Evolutionary conservation across 2,329 filamentous ascomycete species (phyloP).

Genomic region (Colletotrichum gigasporum): DNA sequence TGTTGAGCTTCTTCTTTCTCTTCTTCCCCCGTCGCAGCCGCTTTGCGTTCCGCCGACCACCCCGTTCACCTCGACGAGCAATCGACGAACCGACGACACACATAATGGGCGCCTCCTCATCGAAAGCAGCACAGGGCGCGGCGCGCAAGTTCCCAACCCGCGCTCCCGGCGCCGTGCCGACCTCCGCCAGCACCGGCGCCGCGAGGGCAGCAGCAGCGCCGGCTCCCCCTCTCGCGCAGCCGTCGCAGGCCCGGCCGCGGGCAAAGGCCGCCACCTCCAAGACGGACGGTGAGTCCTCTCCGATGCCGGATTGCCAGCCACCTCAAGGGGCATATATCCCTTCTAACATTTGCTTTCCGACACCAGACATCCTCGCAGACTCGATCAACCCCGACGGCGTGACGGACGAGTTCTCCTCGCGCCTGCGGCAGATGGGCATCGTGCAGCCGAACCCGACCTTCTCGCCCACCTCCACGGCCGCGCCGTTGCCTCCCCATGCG

Average conservation of each 20-base stretch:
- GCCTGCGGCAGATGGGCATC: conserved; percentile 64
- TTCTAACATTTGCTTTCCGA: not conserved
- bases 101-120: conserved; percentile 56
- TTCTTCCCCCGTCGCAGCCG: not conserved
- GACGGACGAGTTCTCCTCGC: conserved; percentile 57
- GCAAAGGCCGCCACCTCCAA: conserved; percentile 38
- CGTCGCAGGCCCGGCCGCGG: conserved; percentile 20
- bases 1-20: conserved; percentile 3
- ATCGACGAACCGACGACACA: not conserved
- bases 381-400: conserved; percentile 51
- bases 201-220: conserved; percentile 26
- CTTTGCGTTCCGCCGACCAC: too few relatives aligned
- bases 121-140: conserved; percentile 53
- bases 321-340: too few relatives aligned
- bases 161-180: conserved; percentile 38
- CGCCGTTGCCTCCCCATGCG: conserved; percentile 20
- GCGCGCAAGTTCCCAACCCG: conserved; percentile 56
- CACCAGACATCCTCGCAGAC: conserved; percentile 51
- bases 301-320: conserved; percentile 13
- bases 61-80: not conserved
- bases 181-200: conserved; percentile 26
- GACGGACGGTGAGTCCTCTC: conserved; percentile 41
- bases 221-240: conserved; percentile 33
- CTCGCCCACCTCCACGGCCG: conserved; percentile 60
- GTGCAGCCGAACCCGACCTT: conserved; percentile 63